Conservation (phyloP, 1,139 yeast species). For the Sugiyamaella novakii region DNA sequence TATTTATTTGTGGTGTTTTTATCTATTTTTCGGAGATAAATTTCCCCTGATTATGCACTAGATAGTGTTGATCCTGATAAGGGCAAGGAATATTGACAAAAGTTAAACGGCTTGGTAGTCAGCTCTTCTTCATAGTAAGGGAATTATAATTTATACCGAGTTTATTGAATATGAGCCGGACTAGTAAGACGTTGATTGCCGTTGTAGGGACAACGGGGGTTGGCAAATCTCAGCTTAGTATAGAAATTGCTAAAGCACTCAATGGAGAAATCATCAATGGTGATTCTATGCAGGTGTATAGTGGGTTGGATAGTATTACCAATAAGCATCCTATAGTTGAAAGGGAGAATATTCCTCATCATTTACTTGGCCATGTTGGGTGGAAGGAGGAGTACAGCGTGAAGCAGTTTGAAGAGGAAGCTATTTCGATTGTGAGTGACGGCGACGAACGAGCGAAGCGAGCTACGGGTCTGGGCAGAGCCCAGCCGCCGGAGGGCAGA, state of each 20-base stretch:
- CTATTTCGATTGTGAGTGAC: conserved; percentile 41
- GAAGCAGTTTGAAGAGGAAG: conserved; percentile 79
- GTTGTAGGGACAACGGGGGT: conserved; percentile 98
- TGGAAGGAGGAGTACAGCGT: conserved; percentile 85
- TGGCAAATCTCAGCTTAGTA: conserved; percentile 87
- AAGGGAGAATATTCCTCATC: conserved; percentile 74
- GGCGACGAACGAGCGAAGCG: no score
- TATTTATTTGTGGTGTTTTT: no score
- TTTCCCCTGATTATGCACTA: neutral
- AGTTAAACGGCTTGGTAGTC: no score
- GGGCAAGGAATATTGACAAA: conserved; percentile 6
- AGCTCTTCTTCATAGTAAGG: no score
- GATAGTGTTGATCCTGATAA: conserved; percentile 5
- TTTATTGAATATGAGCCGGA: no score
- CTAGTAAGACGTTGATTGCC: conserved; percentile 49
- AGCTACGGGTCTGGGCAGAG: conserved; percentile 1
- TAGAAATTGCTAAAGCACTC: conserved; percentile 73
- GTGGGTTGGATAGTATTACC: conserved; percentile 71
- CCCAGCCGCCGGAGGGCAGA: conserved; percentile 5
- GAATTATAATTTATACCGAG: no score
- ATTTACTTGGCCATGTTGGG: conserved; percentile 77
- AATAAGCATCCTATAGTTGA: conserved; percentile 88
- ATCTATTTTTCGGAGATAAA: no score
- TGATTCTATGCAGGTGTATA: conserved; percentile 95
- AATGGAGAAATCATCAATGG: conserved; percentile 94